Evolutionary conservation across 495 filamentous ascomycete genomes (phyloP), one percentile per base, ranked within the genome.

Genomic region (Hyaloscypha variabilis): DNA sequence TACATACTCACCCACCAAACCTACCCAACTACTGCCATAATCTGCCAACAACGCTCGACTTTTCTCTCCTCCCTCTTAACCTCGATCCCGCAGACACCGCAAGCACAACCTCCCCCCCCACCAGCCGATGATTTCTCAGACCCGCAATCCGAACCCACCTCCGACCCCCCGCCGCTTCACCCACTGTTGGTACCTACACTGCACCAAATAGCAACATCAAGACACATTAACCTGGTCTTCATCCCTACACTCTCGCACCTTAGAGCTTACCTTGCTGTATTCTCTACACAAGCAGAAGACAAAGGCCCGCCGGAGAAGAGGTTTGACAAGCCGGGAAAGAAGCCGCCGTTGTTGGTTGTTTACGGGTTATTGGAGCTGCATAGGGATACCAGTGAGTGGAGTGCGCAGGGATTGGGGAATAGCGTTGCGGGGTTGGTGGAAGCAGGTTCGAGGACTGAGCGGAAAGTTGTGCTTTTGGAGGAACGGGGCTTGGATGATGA

Each of bases 361-460:
- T 84, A 91, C 65, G 86, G 91, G 60, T 79, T 90, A 53, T 69
- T 96, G 13, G 75, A 79, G 30, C 74, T 92, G 39, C 93, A 97
- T 76, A 79, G 79, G n/a, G 75, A 81, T 29, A 94, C 91, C 5
- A 85, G 85, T 62, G 91, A 95, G 70, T 94, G 90, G 82, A 93
- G 90, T 51, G 92, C 89, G 0, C 93, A 96, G 73, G 93, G 92
- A 0, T 74, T 97, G 6, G 85, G 85, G 57, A 85, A 87, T 70
- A 91, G 88, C 6, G 78, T 91, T 19, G 84, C 93, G 13, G 74
- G 76, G 25, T 76, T 89, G 8, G 85, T 94, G 29, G 93, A 96
- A 69, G 79, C 86, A 8, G 87, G 89, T 1, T 65, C 67, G 29
- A 73, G 81, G n/a, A 21, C 21, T 24, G 60, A 60, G 52, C 60